phyloP scores from a whole-genome alignment of 2,329 filamentous ascomycete genomes.

The Epichloe scottii region DNA sequence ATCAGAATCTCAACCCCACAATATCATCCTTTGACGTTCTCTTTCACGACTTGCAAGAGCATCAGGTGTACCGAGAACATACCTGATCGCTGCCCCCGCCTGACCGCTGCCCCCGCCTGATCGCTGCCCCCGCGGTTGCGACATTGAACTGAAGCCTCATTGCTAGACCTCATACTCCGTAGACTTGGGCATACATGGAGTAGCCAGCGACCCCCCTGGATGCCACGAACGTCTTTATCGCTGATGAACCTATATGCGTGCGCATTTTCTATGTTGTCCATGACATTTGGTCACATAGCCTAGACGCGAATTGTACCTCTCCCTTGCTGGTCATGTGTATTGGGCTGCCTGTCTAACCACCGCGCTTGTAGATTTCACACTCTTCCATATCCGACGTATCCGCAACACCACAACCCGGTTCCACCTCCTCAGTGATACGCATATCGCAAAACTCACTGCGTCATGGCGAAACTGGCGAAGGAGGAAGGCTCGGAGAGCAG shows the following conservation, averaged over 20 bases:
- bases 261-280: neutral
- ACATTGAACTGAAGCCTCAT: neutral
- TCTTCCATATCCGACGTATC: neutral
- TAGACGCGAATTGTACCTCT: too few relatives aligned
- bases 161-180: neutral
- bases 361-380: neutral
- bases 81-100: neutral
- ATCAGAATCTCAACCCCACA: neutral
- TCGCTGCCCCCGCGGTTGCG: neutral
- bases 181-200: neutral
- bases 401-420: neutral
- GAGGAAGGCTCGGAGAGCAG: slow-evolving; percentile 12
- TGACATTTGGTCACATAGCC: neutral
- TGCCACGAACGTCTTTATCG: neutral
- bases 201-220: neutral
- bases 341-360: neutral
- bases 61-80: neutral
- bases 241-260: neutral
- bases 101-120: neutral
- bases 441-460: neutral
- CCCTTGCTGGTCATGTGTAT: too few relatives aligned
- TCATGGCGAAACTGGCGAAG: slow-evolving; percentile 16
- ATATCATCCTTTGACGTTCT: neutral
- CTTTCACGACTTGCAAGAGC: neutral
- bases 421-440: neutral